Conservation (phyloP, 2,329 filamentous ascomycete genomes). For the Hypoxylon sp. region DNA sequence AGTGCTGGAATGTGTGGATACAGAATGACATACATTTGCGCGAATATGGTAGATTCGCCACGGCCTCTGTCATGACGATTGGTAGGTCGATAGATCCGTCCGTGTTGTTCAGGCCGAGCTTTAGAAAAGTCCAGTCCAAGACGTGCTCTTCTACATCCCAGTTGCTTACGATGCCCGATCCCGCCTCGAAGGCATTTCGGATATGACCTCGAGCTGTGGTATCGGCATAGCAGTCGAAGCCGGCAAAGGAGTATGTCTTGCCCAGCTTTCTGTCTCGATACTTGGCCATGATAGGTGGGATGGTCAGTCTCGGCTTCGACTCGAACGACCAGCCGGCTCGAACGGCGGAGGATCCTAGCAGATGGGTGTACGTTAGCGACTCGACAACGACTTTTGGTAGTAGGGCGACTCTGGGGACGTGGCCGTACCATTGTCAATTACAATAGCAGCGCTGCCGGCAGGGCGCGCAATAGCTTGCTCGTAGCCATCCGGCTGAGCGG, state of each 20-base stretch:
- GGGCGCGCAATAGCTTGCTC: constrained; percentile 67
- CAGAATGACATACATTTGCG: constrained; percentile 74
- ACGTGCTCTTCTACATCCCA: constrained; percentile 98
- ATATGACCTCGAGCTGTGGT: constrained; percentile 91
- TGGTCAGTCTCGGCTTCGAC: constrained; percentile 75
- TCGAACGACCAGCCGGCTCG: constrained; percentile 98
- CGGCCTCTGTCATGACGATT: constrained; percentile 93
- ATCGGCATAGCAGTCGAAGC: constrained; percentile 92
- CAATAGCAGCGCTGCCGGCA: constrained; percentile 75
- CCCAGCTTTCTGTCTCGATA: constrained; percentile 94
- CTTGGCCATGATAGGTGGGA: constrained; percentile 91
- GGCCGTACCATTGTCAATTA: constrained; percentile 91
- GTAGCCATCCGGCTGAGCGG: constrained; percentile 71
- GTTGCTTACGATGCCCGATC: constrained; percentile 90
- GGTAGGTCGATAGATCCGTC: constrained; percentile 82
- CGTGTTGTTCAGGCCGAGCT: constrained; percentile 82
- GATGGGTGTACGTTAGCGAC: constrained; percentile 20
- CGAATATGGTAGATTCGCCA: constrained; percentile 89
- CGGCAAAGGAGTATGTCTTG: constrained; percentile 91
- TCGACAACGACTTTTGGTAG: background rate
- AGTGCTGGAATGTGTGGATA: background rate
- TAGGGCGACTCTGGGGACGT: background rate
- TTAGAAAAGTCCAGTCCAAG: constrained; percentile 93
- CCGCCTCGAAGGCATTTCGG: constrained; percentile 88
- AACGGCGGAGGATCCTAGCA: constrained; percentile 80